Percentiles rank a stretch among this genome's conserved stretches.
Conservation (phyloP, 768 basidiomycete species). For the Kwoniella mangroviensis region DNA sequence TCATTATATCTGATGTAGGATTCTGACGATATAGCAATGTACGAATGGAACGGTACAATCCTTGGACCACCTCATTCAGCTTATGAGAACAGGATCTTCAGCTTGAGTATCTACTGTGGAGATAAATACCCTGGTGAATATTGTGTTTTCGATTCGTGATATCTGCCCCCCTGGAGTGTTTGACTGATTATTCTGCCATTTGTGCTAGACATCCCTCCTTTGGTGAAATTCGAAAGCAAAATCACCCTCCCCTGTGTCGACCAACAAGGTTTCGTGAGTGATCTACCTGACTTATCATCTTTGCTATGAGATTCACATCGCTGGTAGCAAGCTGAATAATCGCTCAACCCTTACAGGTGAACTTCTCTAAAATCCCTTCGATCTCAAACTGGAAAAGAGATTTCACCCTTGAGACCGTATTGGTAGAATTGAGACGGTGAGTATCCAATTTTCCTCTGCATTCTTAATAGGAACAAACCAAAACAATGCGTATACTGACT, state of each 20-base stretch:
- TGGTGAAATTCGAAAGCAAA: constrained; percentile 80
- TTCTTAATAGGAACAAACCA: too few species aligned
- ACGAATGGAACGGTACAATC: constrained; percentile 98
- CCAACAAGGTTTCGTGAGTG: constrained; percentile 65
- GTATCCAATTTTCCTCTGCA: constrained; percentile 48
- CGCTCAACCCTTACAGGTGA: constrained; percentile 62
- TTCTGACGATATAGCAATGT: constrained; percentile 95
- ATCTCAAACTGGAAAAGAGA: constrained; percentile 76
- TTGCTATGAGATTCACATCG: background rate
- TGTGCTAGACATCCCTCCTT: constrained; percentile 67
- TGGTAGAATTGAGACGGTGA: constrained; percentile 91
- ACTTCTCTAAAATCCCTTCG: constrained; percentile 71
- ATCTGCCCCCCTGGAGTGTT: constrained; percentile 66
- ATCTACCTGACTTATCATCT: background rate
- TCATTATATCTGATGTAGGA: constrained; percentile 60
- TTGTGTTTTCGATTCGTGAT: background rate
- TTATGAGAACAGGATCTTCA: constrained; percentile 98
- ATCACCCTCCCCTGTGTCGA: constrained; percentile 94
- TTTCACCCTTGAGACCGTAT: constrained; percentile 80
- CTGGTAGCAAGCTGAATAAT: constrained; percentile 8
- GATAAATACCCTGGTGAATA: constrained; percentile 56
- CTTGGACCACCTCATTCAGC: constrained; percentile 99
- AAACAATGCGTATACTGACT: background rate
- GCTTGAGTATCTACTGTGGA: constrained; percentile 85
- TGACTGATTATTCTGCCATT: background rate